Percentiles rank a stretch among this genome's conserved stretches.
Evolutionary conservation across 2,329 filamentous ascomycete genomes (phyloP).

Genomic region (Byssothecium circinans): DNA sequence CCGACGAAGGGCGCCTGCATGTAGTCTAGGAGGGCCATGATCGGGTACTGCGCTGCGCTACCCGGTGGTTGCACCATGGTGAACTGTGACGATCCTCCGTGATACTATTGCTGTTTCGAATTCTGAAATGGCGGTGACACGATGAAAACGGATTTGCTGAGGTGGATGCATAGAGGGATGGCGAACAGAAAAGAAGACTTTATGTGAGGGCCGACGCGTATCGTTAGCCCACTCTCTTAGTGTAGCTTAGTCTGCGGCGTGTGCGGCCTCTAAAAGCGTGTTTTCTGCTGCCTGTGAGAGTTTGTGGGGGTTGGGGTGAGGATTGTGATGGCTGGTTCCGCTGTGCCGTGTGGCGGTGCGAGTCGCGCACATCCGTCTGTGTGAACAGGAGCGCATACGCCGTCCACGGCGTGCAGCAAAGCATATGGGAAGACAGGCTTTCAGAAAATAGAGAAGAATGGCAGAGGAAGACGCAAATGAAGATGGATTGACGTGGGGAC

Average conservation of each 20-base stretch:
- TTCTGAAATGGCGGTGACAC: neutral
- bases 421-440: too few species aligned
- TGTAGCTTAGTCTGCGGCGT: neutral
- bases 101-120: neutral
- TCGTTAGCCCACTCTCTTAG: neutral
- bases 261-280: too few species aligned
- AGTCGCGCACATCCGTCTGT: too few species aligned
- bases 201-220: neutral
- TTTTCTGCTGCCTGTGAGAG: neutral
- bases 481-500: neutral
- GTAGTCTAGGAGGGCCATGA: slow-evolving; percentile 36
- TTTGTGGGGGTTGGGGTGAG: neutral
- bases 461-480: too few species aligned
- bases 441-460: too few species aligned
- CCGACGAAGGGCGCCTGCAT: slow-evolving; percentile 37
- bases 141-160: neutral
- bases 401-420: too few species aligned
- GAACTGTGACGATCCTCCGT: slow-evolving; percentile 1
- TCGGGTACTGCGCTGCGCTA: slow-evolving; percentile 17
- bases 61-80: slow-evolving; percentile 15
- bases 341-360: neutral
- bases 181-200: neutral
- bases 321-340: neutral
- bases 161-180: neutral
- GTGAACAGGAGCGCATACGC: too few species aligned